Percentiles rank a stretch among this genome's conserved stretches.
Conservation (phyloP, 2,329 filamentous ascomycete species). For the Gaeumannomyces sp. region DNA sequence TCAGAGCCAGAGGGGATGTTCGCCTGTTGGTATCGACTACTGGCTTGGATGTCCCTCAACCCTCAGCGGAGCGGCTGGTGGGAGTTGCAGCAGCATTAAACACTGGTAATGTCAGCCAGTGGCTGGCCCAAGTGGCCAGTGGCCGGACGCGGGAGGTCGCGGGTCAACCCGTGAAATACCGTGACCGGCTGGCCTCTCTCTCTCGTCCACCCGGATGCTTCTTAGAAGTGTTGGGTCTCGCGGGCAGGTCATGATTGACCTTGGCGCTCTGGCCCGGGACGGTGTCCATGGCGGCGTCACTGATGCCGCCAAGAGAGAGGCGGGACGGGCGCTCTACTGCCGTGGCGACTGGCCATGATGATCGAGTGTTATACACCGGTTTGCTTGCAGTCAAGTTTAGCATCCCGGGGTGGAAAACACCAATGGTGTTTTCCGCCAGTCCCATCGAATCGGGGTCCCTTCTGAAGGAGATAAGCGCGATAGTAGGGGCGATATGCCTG, state of each 20-base stretch:
- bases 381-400: constrained; percentile 8
- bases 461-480: constrained; percentile 16
- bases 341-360: constrained; percentile 8
- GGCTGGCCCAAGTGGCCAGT: not conserved
- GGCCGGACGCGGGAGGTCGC: not conserved
- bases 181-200: not conserved
- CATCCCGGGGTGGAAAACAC: constrained; percentile 2
- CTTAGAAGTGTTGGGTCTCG: not conserved
- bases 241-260: not conserved
- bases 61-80: constrained; percentile 1
- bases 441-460: constrained; percentile 12
- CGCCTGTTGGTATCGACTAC: not conserved
- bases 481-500: constrained; percentile 13
- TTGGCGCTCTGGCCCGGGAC: not conserved
- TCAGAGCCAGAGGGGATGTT: not conserved
- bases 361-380: constrained; percentile 7
- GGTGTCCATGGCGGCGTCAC: not conserved
- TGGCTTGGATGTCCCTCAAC: not conserved
- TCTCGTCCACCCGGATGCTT: not conserved
- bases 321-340: constrained; percentile 5
- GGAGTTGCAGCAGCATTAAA: not conserved
- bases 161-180: not conserved
- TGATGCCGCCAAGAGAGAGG: not conserved
- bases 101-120: constrained; percentile 1
- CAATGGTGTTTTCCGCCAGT: constrained; percentile 6